A percentile compares a stretch with the other conserved stretches of the same genome.
Conservation (phyloP, 1,139 yeast genomes). For the Pneumocystis murina region DNA sequence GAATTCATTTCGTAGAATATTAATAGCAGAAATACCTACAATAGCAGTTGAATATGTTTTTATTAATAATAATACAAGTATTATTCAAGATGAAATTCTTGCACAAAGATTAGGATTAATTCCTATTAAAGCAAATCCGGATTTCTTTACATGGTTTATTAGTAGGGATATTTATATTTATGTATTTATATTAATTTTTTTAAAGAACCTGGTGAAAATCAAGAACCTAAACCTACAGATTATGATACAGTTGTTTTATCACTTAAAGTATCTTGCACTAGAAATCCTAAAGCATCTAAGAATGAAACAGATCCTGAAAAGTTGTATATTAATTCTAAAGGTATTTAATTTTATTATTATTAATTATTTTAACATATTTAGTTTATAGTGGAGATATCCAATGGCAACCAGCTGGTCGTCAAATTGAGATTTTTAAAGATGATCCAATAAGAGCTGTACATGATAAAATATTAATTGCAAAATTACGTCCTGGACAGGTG, state of each 20-base stretch:
- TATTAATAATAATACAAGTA: conserved; percentile 85
- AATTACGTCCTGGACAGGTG: conserved; percentile 84
- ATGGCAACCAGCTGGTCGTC: conserved; percentile 86
- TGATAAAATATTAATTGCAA: conserved; percentile 80
- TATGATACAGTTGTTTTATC: conserved; percentile 78
- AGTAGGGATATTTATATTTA: conserved; percentile 47
- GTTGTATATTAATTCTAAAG: conserved; percentile 60
- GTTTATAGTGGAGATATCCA: conserved; percentile 80
- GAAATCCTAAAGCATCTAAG: conserved; percentile 69
- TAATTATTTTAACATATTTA: neutral
- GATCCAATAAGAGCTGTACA: conserved; percentile 39
- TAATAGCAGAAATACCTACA: conserved; percentile 92
- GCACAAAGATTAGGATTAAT: conserved; percentile 89
- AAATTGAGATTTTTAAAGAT: conserved; percentile 53
- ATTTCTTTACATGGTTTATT: conserved; percentile 52
- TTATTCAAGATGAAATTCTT: conserved; percentile 89
- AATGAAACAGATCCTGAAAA: conserved; percentile 70
- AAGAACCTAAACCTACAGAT: conserved; percentile 40
- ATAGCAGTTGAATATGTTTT: conserved; percentile 89
- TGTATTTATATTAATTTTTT: conserved; percentile 4
- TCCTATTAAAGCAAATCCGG: conserved; percentile 89
- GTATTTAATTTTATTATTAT: neutral
- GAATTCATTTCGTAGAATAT: conserved; percentile 90
- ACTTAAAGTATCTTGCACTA: conserved; percentile 67
- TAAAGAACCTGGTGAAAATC: conserved; percentile 19